Conservation (phyloP, 805 yeast genomes). For the Geotrichum ghanense region DNA sequence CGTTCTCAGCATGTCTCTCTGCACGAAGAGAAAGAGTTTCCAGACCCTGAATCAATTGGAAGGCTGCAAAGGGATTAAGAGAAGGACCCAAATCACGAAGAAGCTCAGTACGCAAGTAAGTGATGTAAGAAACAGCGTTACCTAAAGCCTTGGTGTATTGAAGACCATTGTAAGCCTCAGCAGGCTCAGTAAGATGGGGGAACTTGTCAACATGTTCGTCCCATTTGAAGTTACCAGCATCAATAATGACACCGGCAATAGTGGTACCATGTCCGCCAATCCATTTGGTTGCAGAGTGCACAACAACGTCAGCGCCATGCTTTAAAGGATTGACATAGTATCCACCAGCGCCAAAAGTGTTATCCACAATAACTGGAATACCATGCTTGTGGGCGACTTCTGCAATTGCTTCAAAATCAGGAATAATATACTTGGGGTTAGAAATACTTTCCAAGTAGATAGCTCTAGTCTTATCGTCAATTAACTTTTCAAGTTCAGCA, state of each 20-base stretch:
- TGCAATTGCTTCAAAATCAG: slow-evolving; percentile 72
- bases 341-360: slow-evolving; percentile 97
- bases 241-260: slow-evolving; percentile 83
- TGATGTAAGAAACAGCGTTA: slow-evolving; percentile 55
- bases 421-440: slow-evolving; percentile 85
- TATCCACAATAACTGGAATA: slow-evolving; percentile 84
- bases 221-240: slow-evolving; percentile 92
- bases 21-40: slow-evolving; percentile 91
- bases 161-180: slow-evolving; percentile 90
- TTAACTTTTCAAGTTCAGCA: slow-evolving; percentile 59
- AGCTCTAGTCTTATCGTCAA: slow-evolving; percentile 83
- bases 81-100: slow-evolving; percentile 89
- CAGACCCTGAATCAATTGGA: slow-evolving; percentile 79
- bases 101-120: slow-evolving; percentile 70
- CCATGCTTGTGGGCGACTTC: slow-evolving; percentile 78
- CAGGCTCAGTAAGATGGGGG: slow-evolving; percentile 86
- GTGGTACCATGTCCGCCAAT: slow-evolving; percentile 96
- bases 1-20: slow-evolving; percentile 81
- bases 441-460: slow-evolving; percentile 85
- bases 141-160: slow-evolving; percentile 75
- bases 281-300: slow-evolving; percentile 96
- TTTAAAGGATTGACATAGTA: slow-evolving; percentile 73
- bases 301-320: slow-evolving; percentile 84
- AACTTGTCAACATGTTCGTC: slow-evolving; percentile 69
- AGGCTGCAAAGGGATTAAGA: slow-evolving; percentile 79